Base-by-base conservation (phyloP, 208 protist genomes). In the Trypanosoma conorhini region DNA sequence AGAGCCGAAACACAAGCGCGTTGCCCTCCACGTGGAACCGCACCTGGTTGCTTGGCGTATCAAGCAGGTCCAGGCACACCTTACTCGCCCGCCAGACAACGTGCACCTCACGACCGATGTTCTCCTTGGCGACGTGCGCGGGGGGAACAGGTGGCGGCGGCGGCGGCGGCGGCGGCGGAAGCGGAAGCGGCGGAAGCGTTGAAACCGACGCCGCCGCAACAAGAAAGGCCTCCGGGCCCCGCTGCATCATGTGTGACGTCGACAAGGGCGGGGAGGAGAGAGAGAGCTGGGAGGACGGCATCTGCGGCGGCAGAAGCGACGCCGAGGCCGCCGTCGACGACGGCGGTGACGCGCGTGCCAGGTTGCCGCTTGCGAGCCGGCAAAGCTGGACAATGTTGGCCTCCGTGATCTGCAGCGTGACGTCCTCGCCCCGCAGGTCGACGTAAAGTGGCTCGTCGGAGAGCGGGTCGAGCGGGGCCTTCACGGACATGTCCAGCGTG, bases 401-500 rank as follows among this genome's bases (percentile, higher is more conserved):
- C 62, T 81, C 77, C 17, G 67, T 79, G 62, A 93, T 60, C 31
- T 70, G 57, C 15, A 91, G 70, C 21, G 69, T 72, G 19, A 92
- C 46, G 28, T 87, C 78, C 31, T 91, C 84, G 48, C 82, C 81
- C 24, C 65, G 65, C 26, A 91, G 68, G 51, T 86, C 80, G 50
- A 92, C 66, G 51, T 77, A 66, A 17, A 80, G 67, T 26, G 81
- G 77, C 4, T 88, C 83, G 42, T 82, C 73, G 5, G 81, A 89
- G 26, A 82, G 62, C 40, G 70, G 72, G 38, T 91, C 87, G 50
- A 96, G 77, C 30, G 80, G 58, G 42, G 44, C 75, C 61, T 80
- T 86, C 33, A 96, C 42, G 5, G 79, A 70, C 54, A 96, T 70
- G 61, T 92, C 84, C 21, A 91, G 59, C 55, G 64, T 77, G 31